A percentile compares a stretch with the other conserved stretches of the same genome.
Conservation (phyloP, 495 filamentous ascomycete species). For the Lasiosphaeria miniovina region DNA sequence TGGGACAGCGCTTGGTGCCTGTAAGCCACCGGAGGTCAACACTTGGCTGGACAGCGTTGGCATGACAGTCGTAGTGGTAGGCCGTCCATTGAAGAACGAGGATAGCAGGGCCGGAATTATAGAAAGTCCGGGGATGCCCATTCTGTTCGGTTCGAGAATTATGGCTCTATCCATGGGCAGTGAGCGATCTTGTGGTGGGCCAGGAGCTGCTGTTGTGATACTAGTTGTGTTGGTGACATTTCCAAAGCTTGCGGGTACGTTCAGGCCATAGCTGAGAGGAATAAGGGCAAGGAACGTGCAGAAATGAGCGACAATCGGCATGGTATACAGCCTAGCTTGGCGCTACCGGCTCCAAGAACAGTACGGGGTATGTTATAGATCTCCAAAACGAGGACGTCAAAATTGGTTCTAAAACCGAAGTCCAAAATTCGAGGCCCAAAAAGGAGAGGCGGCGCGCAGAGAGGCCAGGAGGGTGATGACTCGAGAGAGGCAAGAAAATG, state of each 20-base stretch:
- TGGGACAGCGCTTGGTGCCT: background rate
- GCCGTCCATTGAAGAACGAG: slow-evolving; percentile 9
- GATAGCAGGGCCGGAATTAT: slow-evolving; percentile 11
- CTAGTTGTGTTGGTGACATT: background rate
- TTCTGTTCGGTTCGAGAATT: slow-evolving; percentile 5
- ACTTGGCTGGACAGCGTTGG: background rate
- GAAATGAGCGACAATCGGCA: slow-evolving; percentile 15
- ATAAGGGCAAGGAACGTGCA: slow-evolving; percentile 8
- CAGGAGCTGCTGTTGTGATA: background rate
- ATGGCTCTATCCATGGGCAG: background rate
- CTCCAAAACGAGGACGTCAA: slow-evolving; percentile 20
- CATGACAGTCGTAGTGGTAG: slow-evolving; percentile 1
- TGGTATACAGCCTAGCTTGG: slow-evolving; percentile 6
- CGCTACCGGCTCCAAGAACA: background rate
- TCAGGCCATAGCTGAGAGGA: slow-evolving; percentile 4
- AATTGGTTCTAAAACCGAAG: slow-evolving; percentile 20
- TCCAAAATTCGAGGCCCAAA: slow-evolving; percentile 19
- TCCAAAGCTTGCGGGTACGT: background rate
- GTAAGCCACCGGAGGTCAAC: background rate
- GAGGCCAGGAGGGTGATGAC: slow-evolving; percentile 9
- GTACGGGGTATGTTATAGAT: slow-evolving; percentile 14
- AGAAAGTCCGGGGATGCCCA: slow-evolving; percentile 14
- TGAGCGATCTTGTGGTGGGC: background rate
- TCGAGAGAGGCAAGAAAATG: background rate
- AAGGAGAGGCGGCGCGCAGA: slow-evolving; percentile 4